Evolutionary conservation across 306 rosid genomes (phyloP).

Genomic region (Oemleria cerasiformis): DNA sequence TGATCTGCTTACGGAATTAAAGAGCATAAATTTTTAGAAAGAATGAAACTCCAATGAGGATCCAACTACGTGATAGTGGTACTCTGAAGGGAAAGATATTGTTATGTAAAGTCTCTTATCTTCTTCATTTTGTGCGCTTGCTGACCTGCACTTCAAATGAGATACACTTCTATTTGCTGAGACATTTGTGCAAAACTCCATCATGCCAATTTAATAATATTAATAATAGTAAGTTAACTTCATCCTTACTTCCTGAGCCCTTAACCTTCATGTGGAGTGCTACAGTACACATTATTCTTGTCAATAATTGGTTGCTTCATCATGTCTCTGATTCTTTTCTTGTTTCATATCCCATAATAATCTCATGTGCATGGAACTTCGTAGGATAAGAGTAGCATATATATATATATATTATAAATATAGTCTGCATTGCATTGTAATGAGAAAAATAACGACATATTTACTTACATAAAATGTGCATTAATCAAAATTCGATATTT

Average conservation of each 20-base stretch:
- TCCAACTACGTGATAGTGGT: background rate
- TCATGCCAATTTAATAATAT: background rate
- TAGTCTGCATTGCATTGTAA: no score
- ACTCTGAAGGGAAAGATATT: background rate
- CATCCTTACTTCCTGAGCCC: no score
- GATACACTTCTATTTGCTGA: slow-evolving; percentile 13
- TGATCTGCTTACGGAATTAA: background rate
- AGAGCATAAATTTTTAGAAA: background rate
- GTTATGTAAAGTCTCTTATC: slow-evolving; percentile 1
- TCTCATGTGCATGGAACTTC: background rate
- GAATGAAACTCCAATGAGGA: slow-evolving; percentile 16
- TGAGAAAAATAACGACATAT: no score
- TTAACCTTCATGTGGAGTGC: background rate
- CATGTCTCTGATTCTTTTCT: background rate
- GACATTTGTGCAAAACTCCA: background rate
- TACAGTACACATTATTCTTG: background rate
- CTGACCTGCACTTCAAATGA: slow-evolving; percentile 18
- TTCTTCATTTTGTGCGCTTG: slow-evolving; percentile 13
- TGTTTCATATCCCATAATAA: background rate
- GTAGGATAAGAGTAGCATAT: slow-evolving; percentile 2
- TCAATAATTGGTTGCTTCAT: background rate
- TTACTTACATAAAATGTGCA: no score
- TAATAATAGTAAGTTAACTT: background rate
- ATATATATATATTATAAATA: background rate
- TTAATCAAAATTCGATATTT: no score